Conservation (phyloP, 1,284 basidiomycete species). For the Fistulina hepatica region DNA sequence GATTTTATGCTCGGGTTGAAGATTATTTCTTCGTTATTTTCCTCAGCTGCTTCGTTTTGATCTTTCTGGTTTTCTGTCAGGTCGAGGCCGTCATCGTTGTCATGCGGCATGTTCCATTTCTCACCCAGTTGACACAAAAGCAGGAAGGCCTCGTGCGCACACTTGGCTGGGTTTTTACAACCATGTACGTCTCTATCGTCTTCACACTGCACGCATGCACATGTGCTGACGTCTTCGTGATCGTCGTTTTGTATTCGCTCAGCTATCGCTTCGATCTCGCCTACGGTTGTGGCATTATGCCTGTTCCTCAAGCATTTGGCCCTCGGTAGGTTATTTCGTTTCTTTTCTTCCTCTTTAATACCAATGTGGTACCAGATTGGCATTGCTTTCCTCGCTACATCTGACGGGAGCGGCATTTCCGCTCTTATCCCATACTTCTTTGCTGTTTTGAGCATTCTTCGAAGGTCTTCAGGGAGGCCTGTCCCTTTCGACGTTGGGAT, state of each 20-base stretch:
- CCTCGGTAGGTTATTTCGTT: not conserved
- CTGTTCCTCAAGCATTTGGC: constrained; percentile 13
- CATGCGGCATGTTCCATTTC: constrained; percentile 7
- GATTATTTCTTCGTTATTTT: constrained; percentile 1
- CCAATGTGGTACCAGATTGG: constrained; percentile 21
- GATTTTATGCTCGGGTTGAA: constrained; percentile 10
- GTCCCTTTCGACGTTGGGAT: no score
- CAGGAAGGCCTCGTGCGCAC: not conserved
- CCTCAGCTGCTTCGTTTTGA: not conserved
- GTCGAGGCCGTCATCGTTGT: no score
- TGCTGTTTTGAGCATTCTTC: constrained; percentile 11
- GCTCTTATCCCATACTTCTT: constrained; percentile 14
- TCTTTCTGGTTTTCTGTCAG: constrained; percentile 12
- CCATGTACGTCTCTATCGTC: not conserved
- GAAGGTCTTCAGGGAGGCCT: constrained; percentile 12
- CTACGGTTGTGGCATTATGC: constrained; percentile 12
- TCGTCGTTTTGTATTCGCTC: not conserved
- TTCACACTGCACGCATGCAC: constrained; percentile 1
- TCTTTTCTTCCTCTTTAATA: not conserved
- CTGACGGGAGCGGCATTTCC: constrained; percentile 12
- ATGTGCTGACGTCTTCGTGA: not conserved
- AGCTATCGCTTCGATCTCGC: constrained; percentile 9
- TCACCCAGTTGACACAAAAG: not conserved
- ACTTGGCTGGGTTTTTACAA: not conserved
- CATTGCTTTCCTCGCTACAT: constrained; percentile 10